Percentiles rank a stretch among this genome's conserved stretches.
phyloP scores from a whole-genome alignment of 805 yeast genomes.

The Starmerella etchellsii region DNA sequence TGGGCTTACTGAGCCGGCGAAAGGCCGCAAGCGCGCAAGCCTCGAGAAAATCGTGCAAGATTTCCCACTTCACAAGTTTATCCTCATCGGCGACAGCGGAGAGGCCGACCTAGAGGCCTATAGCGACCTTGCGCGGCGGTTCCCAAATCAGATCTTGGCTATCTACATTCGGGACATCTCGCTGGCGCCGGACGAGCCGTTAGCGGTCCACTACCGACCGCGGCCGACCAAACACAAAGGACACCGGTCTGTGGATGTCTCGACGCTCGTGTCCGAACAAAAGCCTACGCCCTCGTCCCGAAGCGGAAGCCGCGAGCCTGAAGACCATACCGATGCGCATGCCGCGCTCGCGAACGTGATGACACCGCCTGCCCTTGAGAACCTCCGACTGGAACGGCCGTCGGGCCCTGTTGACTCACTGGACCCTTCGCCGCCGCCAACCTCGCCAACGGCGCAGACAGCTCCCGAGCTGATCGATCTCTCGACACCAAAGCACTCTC shows the following conservation, averaged over 20 bases:
- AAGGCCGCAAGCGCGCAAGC: conserved; percentile 61
- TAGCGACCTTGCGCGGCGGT: conserved; percentile 46
- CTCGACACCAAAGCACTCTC: too few relatives aligned
- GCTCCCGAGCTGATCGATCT: too few relatives aligned
- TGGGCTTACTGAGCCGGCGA: conserved; percentile 76
- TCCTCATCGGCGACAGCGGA: conserved; percentile 89
- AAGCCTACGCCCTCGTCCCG: too few relatives aligned
- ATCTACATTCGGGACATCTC: conserved; percentile 70
- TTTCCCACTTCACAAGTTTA: conserved; percentile 64
- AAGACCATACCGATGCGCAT: too few relatives aligned
- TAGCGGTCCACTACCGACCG: conserved; percentile 1
- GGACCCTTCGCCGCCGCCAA: too few relatives aligned
- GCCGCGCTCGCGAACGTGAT: too few relatives aligned
- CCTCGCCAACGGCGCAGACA: too few relatives aligned
- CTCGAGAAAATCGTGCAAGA: conserved; percentile 52
- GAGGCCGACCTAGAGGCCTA: conserved; percentile 93
- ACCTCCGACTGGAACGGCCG: too few relatives aligned
- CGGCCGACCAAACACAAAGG: neutral
- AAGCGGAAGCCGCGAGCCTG: too few relatives aligned
- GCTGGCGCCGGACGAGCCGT: conserved; percentile 23
- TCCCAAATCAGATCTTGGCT: conserved; percentile 54
- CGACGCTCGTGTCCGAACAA: too few relatives aligned
- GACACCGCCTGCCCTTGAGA: too few relatives aligned
- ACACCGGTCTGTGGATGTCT: conserved; percentile 7
- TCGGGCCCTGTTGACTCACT: too few relatives aligned